Percentiles rank a stretch among this genome's conserved stretches.
These are phyloP conservation scores for Trichomonascus vanleenenianus DNA, from an alignment of 805 yeast species.

Conservation along the genomic window DNA sequence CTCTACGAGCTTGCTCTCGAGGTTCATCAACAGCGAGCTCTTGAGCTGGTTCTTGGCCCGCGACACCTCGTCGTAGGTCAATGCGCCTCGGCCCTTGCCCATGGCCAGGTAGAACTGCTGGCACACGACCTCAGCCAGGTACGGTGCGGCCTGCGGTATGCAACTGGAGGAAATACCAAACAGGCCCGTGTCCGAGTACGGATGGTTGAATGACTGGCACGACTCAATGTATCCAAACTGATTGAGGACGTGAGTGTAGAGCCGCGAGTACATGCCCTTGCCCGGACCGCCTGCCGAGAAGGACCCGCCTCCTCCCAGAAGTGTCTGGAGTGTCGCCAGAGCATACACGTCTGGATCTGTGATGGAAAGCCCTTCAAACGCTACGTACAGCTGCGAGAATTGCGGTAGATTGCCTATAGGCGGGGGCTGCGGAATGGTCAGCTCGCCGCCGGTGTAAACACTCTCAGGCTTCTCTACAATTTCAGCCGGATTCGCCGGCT, in stretches of 20 bases:
- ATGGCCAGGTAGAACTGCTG: slow-evolving; percentile 49
- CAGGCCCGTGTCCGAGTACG: slow-evolving; percentile 83
- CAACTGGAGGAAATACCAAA: slow-evolving; percentile 86
- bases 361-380: slow-evolving; percentile 80
- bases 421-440: slow-evolving; percentile 13
- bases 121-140: slow-evolving; percentile 71
- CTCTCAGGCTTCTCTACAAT: slow-evolving; percentile 12
- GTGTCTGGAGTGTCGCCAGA: slow-evolving; percentile 78
- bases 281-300: slow-evolving; percentile 99
- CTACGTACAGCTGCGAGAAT: slow-evolving; percentile 77
- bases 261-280: slow-evolving; percentile 94
- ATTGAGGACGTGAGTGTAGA: slow-evolving; percentile 85
- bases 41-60: slow-evolving; percentile 91
- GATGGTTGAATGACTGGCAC: slow-evolving; percentile 80
- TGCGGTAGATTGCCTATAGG: slow-evolving; percentile 26
- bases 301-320: slow-evolving; percentile 95
- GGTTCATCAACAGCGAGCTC: slow-evolving; percentile 81
- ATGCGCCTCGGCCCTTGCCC: slow-evolving; percentile 48
- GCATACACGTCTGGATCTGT: slow-evolving; percentile 84
- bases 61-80: slow-evolving; percentile 63
- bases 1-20: slow-evolving; percentile 89
- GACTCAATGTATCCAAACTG: slow-evolving; percentile 87
- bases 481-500: slow-evolving; percentile 16
- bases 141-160: slow-evolving; percentile 77
- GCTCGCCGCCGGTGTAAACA: slow-evolving; percentile 23